Base-by-base conservation (phyloP, 257 asterid species). In the Jasminum sambac region DNA sequence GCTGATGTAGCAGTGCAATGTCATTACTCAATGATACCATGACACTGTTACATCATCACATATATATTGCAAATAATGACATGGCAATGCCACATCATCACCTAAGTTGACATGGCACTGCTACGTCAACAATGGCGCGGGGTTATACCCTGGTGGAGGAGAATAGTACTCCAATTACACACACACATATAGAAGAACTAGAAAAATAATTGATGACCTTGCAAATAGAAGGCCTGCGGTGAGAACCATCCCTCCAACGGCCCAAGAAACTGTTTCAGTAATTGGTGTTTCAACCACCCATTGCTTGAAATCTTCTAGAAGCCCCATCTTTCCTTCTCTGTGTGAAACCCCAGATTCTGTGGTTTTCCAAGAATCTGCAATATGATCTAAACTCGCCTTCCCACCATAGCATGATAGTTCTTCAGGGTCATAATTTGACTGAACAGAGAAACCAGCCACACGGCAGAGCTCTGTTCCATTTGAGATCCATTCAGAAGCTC, bases 381-480 rank as follows among this genome's bases (percentile, higher is more conserved):
- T 73, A 80, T 79, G 70, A 76, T 89, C 95, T 64, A 84, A 76
- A 68, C 92, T 92, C 59, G 83, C 86, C 89, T 86, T 90, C 77
- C 97, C 99, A 70, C 96, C 97, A 38, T 88, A 95, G 80, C 99
- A 95, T 11, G 82, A 83, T 63, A 82, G 41, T 69, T 84, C 96
- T 74, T 79, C 84, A 11, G 82, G 77, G 48, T 85, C 90, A 67
- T 84, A 88, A 64, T 66, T 71, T 64, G 90, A 76, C 76, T 64
- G 78, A 75, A 91, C 94, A 44, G 91, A 84, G 84, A 95, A 91
- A 82, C 99, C 98, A 58, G 98, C 87, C 75, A 78, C 83, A 46
- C 65, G 86, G 90, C 99, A 95, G 84, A 95, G 95, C 76, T 89
- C 99, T 65, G 99, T 91, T 83, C 99, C 99, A 75, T 95, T 91